Evolutionary conservation across 2,329 filamentous ascomycete species (phyloP).

Genomic region (Pseudocercospora cruenta): DNA sequence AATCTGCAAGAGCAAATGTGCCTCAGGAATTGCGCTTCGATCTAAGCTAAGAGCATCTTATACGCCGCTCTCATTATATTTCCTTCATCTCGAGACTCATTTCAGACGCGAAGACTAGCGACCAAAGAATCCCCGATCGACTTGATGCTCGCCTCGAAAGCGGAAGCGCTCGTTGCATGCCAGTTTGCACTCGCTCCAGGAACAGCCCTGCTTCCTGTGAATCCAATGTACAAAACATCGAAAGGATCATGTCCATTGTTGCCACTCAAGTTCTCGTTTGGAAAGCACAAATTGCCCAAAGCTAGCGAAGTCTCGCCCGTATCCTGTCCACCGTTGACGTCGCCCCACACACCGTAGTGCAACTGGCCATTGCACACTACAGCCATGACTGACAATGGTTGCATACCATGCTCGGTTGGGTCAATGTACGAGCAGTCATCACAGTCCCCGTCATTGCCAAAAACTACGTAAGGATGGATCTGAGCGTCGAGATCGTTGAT

Average conservation of each 20-base stretch:
- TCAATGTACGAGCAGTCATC: constrained; percentile 1
- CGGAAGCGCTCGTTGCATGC: constrained; percentile 52
- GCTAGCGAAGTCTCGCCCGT: constrained; percentile 62
- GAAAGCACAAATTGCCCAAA: constrained; percentile 61
- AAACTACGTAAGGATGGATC: constrained; percentile 57
- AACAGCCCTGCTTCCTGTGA: constrained; percentile 60
- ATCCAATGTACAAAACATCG: constrained; percentile 66
- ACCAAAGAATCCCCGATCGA: constrained; percentile 58
- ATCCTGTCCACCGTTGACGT: constrained; percentile 60
- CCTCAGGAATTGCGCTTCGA: no score
- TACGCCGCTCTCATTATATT: no score
- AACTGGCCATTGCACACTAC: constrained; percentile 57
- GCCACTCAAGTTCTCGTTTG: constrained; percentile 53
- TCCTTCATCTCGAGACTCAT: no score
- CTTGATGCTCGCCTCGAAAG: constrained; percentile 59
- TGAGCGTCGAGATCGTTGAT: constrained; percentile 55
- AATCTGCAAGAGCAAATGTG: no score
- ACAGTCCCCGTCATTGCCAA: constrained; percentile 51
- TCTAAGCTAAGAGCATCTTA: no score
- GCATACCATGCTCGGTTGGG: constrained; percentile 43
- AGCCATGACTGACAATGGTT: constrained; percentile 58
- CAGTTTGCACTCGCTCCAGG: constrained; percentile 60
- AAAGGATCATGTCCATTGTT: constrained; percentile 58
- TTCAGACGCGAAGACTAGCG: not conserved
- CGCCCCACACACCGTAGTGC: constrained; percentile 64